Conservation (phyloP, 768 basidiomycete species). For the Tulasnella sp. region DNA sequence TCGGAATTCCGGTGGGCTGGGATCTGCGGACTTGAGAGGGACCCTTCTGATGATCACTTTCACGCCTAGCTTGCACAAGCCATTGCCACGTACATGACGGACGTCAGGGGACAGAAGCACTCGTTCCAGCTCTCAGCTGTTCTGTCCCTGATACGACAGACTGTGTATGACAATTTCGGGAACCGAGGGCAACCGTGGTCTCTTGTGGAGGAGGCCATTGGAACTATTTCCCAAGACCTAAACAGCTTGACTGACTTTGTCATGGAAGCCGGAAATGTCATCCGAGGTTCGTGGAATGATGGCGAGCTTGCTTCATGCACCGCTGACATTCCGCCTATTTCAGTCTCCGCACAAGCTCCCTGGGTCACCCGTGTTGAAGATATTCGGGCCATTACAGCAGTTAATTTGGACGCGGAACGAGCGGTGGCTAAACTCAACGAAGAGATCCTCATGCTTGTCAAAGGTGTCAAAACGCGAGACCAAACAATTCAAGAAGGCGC, state of each 20-base stretch:
- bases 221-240: constrained; percentile 62
- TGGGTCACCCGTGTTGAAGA: constrained; percentile 79
- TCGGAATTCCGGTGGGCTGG: constrained; percentile 71
- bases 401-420: constrained; percentile 88
- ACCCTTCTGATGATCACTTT: not conserved
- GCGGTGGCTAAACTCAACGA: constrained; percentile 80
- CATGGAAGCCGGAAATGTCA: constrained; percentile 65
- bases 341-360: constrained; percentile 69
- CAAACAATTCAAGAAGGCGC: constrained; percentile 79
- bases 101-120: constrained; percentile 68
- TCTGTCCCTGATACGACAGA: constrained; percentile 62
- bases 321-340: not conserved
- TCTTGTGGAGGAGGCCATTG: constrained; percentile 59
- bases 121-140: constrained; percentile 69
- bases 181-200: constrained; percentile 69
- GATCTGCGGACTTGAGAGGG: not conserved
- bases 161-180: constrained; percentile 59
- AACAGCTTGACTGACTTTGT: constrained; percentile 60
- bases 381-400: constrained; percentile 71
- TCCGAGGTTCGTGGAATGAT: constrained; percentile 53
- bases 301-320: not conserved
- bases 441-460: constrained; percentile 79
- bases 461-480: constrained; percentile 70
- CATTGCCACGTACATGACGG: constrained; percentile 77
- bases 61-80: constrained; percentile 72